Conservation (phyloP, 352 stramenopile genomes). For the Globisporangium mamillatum region DNA sequence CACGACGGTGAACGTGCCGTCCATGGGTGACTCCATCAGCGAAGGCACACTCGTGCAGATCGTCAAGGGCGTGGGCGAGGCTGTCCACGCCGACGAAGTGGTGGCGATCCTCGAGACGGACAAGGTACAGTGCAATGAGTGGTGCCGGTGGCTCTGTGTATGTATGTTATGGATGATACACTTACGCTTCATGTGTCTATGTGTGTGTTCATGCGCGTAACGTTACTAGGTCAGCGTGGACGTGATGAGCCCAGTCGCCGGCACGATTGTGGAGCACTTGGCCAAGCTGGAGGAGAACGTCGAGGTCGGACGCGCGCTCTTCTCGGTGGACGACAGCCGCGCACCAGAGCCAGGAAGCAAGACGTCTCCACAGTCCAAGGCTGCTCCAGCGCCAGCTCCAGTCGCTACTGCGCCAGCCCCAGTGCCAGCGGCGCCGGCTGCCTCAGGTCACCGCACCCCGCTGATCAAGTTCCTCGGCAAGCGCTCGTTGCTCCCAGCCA, state of each 20-base stretch:
- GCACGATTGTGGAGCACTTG: slow-evolving; percentile 92
- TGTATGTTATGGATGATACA: not conserved
- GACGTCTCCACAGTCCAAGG: slow-evolving; percentile 15
- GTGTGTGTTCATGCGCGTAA: not conserved
- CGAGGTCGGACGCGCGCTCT: slow-evolving; percentile 92
- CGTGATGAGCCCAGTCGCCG: slow-evolving; percentile 87
- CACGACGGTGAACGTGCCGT: slow-evolving; percentile 82
- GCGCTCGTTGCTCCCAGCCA: slow-evolving; percentile 53
- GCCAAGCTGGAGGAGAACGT: slow-evolving; percentile 96
- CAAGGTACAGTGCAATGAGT: slow-evolving; percentile 91
- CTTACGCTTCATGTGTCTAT: not conserved
- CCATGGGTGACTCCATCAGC: slow-evolving; percentile 96
- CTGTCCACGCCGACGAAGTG: slow-evolving; percentile 94
- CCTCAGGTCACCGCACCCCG: slow-evolving; percentile 42
- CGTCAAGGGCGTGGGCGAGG: slow-evolving; percentile 91
- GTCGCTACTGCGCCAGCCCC: slow-evolving; percentile 17
- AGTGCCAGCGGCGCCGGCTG: slow-evolving; percentile 10
- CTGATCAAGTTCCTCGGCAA: slow-evolving; percentile 75
- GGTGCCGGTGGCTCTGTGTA: not conserved
- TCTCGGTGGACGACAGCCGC: slow-evolving; percentile 89
- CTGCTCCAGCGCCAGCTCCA: slow-evolving; percentile 9
- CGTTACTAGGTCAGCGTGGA: slow-evolving; percentile 79
- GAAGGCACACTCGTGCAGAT: slow-evolving; percentile 97
- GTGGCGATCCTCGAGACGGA: slow-evolving; percentile 98
- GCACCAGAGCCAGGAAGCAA: slow-evolving; percentile 29